phyloP scores from a whole-genome alignment of 2,329 filamentous ascomycete genomes.

The Aspergillus alliaceus region DNA sequence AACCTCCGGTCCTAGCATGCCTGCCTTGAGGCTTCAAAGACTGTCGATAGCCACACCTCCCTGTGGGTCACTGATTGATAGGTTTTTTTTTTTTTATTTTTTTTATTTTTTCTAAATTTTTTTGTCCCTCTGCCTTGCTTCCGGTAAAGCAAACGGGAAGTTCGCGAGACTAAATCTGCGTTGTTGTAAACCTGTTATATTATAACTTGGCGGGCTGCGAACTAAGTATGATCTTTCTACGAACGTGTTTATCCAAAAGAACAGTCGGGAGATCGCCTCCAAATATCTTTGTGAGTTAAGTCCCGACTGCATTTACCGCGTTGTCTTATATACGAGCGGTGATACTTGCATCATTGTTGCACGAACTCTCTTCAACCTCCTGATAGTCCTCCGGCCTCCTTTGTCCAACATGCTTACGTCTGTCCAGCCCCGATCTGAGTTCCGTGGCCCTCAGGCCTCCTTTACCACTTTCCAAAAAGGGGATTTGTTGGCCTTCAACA shows the following conservation, averaged over 20 bases:
- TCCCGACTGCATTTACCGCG: not conserved
- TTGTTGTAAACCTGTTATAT: not conserved
- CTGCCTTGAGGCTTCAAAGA: not conserved
- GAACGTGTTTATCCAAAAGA: conserved; percentile 10
- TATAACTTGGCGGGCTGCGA: not conserved
- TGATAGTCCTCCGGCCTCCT: not conserved
- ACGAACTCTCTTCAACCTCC: not conserved
- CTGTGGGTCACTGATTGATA: conserved; percentile 7
- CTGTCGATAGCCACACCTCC: conserved; percentile 1
- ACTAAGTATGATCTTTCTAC: conserved; percentile 10
- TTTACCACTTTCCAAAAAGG: conserved; percentile 8
- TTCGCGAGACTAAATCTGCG: not conserved
- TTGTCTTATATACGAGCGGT: not conserved
- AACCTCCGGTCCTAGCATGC: conserved; percentile 7
- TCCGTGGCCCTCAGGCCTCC: conserved; percentile 19
- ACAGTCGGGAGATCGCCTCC: conserved; percentile 2
- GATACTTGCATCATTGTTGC: not conserved
- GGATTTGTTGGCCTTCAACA: conserved; percentile 6
- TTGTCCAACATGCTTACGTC: conserved; percentile 26
- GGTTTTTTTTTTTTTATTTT: not conserved
- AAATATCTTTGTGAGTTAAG: conserved; percentile 9
- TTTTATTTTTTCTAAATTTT: not conserved
- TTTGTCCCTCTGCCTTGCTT: not conserved
- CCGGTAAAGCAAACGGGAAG: conserved; percentile 14
- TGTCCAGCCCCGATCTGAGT: conserved; percentile 20